phyloP scores from a whole-genome alignment of 2,329 filamentous ascomycete species.

The Arthrobotrys musiformis region DNA sequence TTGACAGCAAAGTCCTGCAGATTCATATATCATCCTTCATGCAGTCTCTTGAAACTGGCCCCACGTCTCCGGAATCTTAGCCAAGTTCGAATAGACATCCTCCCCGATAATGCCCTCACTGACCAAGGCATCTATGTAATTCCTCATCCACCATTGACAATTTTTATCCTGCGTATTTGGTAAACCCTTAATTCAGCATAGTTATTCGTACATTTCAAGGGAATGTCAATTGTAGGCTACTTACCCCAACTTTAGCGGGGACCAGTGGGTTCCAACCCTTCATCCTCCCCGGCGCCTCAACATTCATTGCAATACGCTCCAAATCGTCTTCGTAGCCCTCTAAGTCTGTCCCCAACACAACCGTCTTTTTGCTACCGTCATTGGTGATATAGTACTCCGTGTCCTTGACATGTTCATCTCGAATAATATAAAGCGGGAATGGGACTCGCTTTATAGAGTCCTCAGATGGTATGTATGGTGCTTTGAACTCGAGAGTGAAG shows the following conservation, averaged over 20 bases:
- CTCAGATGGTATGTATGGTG: constrained; percentile 9
- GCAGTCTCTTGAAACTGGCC: background rate
- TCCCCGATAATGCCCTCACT: background rate
- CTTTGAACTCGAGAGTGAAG: constrained; percentile 25
- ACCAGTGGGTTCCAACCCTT: constrained; percentile 29
- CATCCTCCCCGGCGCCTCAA: background rate
- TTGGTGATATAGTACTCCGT: background rate
- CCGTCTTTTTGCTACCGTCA: background rate
- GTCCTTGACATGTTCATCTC: constrained; percentile 21
- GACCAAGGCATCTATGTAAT: constrained; percentile 17
- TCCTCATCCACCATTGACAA: constrained; percentile 31
- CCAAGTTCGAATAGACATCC: background rate
- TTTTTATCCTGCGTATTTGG: constrained; percentile 13
- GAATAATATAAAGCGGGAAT: constrained; percentile 12
- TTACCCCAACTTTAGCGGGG: constrained; percentile 16
- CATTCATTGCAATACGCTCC: constrained; percentile 9
- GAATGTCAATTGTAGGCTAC: background rate
- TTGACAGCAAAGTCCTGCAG: too few relatives aligned
- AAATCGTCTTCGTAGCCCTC: constrained; percentile 8
- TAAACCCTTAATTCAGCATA: too few relatives aligned
- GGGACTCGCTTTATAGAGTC: constrained; percentile 17
- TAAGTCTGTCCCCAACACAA: background rate
- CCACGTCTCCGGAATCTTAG: background rate
- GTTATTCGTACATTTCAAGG: too few relatives aligned
- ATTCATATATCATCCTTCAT: too few relatives aligned